Conservation (phyloP, 2,329 filamentous ascomycete species). For the Fusarium lyarnte region DNA sequence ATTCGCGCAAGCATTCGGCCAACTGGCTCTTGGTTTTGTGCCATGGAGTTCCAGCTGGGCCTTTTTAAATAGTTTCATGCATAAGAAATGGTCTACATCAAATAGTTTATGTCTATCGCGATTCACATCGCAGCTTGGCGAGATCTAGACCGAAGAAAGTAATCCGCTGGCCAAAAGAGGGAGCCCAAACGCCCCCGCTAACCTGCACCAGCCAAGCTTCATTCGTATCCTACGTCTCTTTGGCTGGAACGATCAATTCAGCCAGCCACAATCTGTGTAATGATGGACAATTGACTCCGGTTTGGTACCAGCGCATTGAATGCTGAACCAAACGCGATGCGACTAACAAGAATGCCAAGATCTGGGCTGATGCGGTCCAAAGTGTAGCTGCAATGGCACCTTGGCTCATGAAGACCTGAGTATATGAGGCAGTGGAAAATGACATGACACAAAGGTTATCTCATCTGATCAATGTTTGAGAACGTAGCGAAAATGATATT, state of each 20-base stretch:
- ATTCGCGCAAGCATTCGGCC: background rate
- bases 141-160: background rate
- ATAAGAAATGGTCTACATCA: background rate
- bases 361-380: too few species aligned
- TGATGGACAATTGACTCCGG: background rate
- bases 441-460: background rate
- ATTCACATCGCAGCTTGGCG: background rate
- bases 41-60: background rate
- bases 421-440: background rate
- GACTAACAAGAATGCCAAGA: background rate
- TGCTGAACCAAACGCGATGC: too few species aligned
- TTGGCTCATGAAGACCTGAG: background rate
- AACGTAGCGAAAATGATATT: constrained; percentile 26
- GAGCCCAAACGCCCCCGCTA: background rate
- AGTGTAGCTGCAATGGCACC: background rate
- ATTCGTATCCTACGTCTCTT: background rate
- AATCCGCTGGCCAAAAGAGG: background rate
- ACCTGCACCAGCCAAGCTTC: background rate
- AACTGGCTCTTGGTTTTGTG: background rate
- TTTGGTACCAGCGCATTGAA: background rate
- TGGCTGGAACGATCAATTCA: background rate
- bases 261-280: background rate
- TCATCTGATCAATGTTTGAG: background rate
- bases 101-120: background rate
- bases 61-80: background rate